These are phyloP conservation scores for Fusarium sp. DNA, from an alignment of 2,329 filamentous ascomycete species.

Conservation along the genomic window DNA sequence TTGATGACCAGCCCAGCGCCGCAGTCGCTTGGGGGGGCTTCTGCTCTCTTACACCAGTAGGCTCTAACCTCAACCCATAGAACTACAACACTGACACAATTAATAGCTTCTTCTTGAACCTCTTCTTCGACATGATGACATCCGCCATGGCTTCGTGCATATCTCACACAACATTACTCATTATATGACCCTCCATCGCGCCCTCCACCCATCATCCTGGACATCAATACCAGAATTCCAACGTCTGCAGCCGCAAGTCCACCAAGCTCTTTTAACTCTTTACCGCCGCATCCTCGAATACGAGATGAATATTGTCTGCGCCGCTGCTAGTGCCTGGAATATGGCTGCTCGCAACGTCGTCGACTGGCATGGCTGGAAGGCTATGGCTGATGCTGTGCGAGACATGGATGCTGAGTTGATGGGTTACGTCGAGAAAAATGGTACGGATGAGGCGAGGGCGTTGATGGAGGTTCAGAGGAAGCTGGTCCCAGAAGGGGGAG, in stretches of 20 bases:
- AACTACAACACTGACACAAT: background rate
- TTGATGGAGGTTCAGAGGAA: conserved; percentile 36
- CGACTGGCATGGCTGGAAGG: conserved; percentile 50
- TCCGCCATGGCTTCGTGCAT: conserved; percentile 49
- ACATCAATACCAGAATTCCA: conserved; percentile 43
- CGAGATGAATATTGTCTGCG: conserved; percentile 57
- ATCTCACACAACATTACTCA: conserved; percentile 51
- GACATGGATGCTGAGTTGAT: conserved; percentile 47
- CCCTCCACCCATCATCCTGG: conserved; percentile 45
- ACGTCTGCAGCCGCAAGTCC: conserved; percentile 33
- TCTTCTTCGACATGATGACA: conserved; percentile 50
- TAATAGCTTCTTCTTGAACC: conserved; percentile 53
- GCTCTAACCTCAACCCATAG: conserved; percentile 4
- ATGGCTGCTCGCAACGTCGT: conserved; percentile 54
- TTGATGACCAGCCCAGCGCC: conserved; percentile 47
- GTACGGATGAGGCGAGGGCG: conserved; percentile 27
- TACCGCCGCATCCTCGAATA: conserved; percentile 53
- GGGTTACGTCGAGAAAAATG: conserved; percentile 39
- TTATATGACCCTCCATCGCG: conserved; percentile 51
- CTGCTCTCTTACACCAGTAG: conserved; percentile 54
- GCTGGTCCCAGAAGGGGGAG: conserved; percentile 29
- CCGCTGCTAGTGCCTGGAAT: conserved; percentile 54
- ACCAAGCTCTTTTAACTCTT: conserved; percentile 45
- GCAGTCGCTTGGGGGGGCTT: conserved; percentile 54
- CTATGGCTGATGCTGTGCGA: conserved; percentile 45